phyloP scores from a whole-genome alignment of 805 yeast genomes.

The Blastobotrys americana region DNA sequence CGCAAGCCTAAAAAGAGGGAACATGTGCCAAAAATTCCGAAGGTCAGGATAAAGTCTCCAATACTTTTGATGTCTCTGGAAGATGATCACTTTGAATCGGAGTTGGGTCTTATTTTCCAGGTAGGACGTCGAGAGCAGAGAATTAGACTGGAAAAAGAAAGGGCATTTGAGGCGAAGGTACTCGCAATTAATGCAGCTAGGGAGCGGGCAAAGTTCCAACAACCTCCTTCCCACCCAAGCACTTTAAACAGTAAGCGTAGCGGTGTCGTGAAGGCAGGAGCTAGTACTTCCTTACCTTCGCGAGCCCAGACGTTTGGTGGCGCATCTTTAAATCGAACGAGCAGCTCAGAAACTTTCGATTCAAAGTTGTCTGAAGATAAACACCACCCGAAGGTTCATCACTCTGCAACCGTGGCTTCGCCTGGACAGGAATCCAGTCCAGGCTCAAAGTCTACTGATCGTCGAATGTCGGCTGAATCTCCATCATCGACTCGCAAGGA shows the following conservation, averaged over 20 bases:
- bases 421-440: background rate
- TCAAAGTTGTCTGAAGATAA: background rate
- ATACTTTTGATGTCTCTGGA: constrained; percentile 61
- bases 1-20: constrained; percentile 24
- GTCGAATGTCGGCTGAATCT: background rate
- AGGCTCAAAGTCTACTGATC: constrained; percentile 1
- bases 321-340: background rate
- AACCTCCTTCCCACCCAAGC: background rate
- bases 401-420: background rate
- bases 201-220: constrained; percentile 9
- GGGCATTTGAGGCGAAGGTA: constrained; percentile 35
- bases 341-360: background rate
- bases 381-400: no score
- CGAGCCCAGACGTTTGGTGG: background rate
- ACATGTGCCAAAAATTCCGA: constrained; percentile 33
- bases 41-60: constrained; percentile 46
- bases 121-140: constrained; percentile 52
- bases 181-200: constrained; percentile 15
- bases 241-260: background rate
- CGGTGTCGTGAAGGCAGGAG: background rate
- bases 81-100: constrained; percentile 84
- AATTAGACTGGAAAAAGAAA: constrained; percentile 46
- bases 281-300: no score
- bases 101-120: constrained; percentile 56
- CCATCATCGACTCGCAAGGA: background rate